Evolutionary conservation across 768 basidiomycete species (phyloP).

Genomic region (Aureoboletus auriporus): DNA sequence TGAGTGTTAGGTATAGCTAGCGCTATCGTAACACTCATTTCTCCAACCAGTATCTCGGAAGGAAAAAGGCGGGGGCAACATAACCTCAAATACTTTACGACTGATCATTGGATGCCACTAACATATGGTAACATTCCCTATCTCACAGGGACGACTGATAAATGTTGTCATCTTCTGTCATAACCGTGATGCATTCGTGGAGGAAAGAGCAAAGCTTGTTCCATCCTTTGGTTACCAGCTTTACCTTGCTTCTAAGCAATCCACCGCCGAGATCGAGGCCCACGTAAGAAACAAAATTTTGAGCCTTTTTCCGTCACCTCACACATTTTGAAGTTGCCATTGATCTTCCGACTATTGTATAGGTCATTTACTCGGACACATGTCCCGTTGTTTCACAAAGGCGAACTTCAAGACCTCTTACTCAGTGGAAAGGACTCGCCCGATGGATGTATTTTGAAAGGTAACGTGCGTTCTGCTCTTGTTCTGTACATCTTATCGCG

Average conservation of each 20-base stretch:
- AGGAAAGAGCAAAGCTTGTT: constrained; percentile 45
- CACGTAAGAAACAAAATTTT: constrained; percentile 36
- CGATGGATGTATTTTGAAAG: constrained; percentile 11
- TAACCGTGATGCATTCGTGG: too few relatives aligned
- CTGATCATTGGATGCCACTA: too few relatives aligned
- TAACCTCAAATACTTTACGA: too few relatives aligned
- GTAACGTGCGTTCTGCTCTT: constrained; percentile 9
- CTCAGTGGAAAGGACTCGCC: neutral
- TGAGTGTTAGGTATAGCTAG: too few relatives aligned
- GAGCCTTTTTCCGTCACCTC: neutral
- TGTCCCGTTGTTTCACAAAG: neutral
- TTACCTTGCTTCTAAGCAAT: constrained; percentile 52
- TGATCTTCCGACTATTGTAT: constrained; percentile 15
- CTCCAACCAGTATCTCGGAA: too few relatives aligned
- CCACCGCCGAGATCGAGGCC: constrained; percentile 52
- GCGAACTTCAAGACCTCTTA: constrained; percentile 7
- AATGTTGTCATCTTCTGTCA: too few relatives aligned
- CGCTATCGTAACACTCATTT: too few relatives aligned
- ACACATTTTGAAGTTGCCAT: constrained; percentile 24
- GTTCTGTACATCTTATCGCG: neutral
- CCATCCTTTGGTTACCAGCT: constrained; percentile 68
- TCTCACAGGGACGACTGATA: too few relatives aligned
- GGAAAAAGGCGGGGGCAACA: too few relatives aligned
- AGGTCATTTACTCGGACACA: neutral
- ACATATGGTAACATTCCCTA: too few relatives aligned